Percentiles rank a stretch among this genome's conserved stretches.
phyloP scores from a whole-genome alignment of 2,329 filamentous ascomycete genomes.

The Coniochaeta sp. region DNA sequence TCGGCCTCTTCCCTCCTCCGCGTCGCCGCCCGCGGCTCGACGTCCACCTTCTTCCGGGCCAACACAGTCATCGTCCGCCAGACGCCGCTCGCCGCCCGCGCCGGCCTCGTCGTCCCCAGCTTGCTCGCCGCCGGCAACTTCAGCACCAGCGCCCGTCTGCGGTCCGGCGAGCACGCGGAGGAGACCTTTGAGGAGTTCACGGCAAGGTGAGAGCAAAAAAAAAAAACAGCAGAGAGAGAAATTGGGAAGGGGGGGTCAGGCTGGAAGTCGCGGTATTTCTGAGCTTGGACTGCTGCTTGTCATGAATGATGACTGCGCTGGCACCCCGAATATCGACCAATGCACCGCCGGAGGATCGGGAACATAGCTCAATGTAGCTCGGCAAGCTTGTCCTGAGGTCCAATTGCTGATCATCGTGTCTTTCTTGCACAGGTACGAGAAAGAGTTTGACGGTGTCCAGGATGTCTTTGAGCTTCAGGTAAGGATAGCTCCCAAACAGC shows the following conservation, averaged over 20 bases:
- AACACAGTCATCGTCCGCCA: constrained; percentile 52
- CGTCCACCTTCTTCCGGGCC: constrained; percentile 56
- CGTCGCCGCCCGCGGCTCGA: constrained; percentile 60
- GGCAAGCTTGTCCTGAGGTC: constrained; percentile 6
- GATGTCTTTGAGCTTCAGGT: constrained; percentile 99
- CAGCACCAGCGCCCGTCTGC: constrained; percentile 54
- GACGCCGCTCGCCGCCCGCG: constrained; percentile 46
- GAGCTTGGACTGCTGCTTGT: not conserved
- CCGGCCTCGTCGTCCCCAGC: constrained; percentile 42
- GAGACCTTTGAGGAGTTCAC: constrained; percentile 99
- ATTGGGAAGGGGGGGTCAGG: not conserved
- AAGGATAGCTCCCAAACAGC: constrained; percentile 31
- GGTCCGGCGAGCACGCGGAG: constrained; percentile 62
- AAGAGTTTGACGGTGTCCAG: constrained; percentile 95
- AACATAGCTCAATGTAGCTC: constrained; percentile 5
- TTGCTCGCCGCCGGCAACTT: constrained; percentile 46
- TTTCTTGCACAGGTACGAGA: constrained; percentile 72
- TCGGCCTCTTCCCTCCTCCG: constrained; percentile 60
- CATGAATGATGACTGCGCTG: constrained; percentile 8
- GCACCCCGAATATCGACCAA: not conserved
- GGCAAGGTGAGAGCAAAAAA: constrained; percentile 64
- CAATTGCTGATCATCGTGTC: constrained; percentile 30
- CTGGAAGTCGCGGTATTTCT: not conserved
- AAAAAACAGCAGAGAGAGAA: constrained; percentile 8
- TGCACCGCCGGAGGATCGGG: not conserved